Base-by-base conservation (phyloP, 257 asterid species). In the Hygrophila difformis region DNA sequence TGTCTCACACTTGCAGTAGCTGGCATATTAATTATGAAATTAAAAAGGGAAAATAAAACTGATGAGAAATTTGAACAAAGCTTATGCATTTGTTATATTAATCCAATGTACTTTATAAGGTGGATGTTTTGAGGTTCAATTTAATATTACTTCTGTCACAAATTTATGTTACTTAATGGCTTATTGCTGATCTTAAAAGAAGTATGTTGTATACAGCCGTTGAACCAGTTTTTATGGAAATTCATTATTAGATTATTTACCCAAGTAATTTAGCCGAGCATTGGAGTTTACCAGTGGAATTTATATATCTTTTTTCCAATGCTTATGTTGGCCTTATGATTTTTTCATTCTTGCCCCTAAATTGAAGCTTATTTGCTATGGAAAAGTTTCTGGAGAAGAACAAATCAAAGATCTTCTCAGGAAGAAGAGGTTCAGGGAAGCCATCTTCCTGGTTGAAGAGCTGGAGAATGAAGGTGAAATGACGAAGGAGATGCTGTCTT, bases 391-490 rank as follows among this genome's bases (percentile, higher is more conserved):
- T 52, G 85, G 70, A 39, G 98, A 89, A 70, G 91, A 81, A 59
- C 96, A 91, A 71, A 77, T 79, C 55, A 85, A 76, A 66, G 92
- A 78, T 55, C 67, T 91, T 24, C 72, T 85, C 57, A 74, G 93
- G 63, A 91, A 78, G 78, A 85, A 78, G 61, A 66, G 68, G 66
- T 81, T 71, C 74, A 77, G 65, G 55, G 96, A 85, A 72, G 92
- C 96, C 45, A 66, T 82, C 22, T 58, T 76, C 49, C 75, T 86
- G 79, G 81, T 83, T 53, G 93, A 80, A 57, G 98, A 86, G 72
- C 93, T 91, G 64, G 80, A 71, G 56, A 65, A 46, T 44, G 98
- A 86, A 37, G 94, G 88, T 62, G 98, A 85, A 71, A 66, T 89
- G 65, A 69, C 94, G 47, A 75, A 71, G 69, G 96, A 91, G 56